Percentiles rank a stretch among this genome's conserved stretches.
phyloP scores from a whole-genome alignment of 192 early-diverging fungal species.

The Pilobolus umbonatus region DNA sequence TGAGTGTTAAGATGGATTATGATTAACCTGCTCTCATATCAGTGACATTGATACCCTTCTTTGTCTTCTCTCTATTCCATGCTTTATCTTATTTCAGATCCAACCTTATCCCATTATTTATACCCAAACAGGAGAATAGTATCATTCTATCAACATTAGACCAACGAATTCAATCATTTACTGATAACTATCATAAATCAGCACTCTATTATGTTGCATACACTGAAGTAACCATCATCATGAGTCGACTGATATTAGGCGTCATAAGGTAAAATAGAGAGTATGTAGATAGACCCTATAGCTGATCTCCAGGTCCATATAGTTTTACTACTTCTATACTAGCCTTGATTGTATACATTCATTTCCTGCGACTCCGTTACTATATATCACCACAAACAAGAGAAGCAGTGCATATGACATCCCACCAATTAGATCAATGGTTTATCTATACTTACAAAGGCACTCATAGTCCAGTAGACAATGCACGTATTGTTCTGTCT shows the following conservation, averaged over 20 bases:
- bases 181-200: conserved; percentile 52
- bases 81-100: conserved; percentile 57
- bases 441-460: neutral
- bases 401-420: conserved; percentile 32
- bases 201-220: conserved; percentile 60
- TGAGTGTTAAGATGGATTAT: too few relatives aligned
- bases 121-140: conserved; percentile 38
- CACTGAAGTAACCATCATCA: conserved; percentile 64
- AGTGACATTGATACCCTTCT: conserved; percentile 69
- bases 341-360: conserved; percentile 50
- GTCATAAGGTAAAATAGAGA: conserved; percentile 39
- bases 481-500: neutral
- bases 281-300: neutral
- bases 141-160: conserved; percentile 1
- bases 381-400: conserved; percentile 49
- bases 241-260: conserved; percentile 51
- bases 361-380: conserved; percentile 70
- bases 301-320: neutral
- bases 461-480: neutral
- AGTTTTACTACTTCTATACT: conserved; percentile 34
- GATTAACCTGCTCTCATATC: too few relatives aligned
- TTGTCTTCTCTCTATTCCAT: conserved; percentile 71
- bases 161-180: conserved; percentile 42
- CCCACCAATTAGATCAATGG: conserved; percentile 33
- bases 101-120: conserved; percentile 54